A percentile compares a stretch with the other conserved stretches of the same genome.
Evolutionary conservation across 2,329 filamentous ascomycete species (phyloP).

Genomic region (Cytospora piceicola): DNA sequence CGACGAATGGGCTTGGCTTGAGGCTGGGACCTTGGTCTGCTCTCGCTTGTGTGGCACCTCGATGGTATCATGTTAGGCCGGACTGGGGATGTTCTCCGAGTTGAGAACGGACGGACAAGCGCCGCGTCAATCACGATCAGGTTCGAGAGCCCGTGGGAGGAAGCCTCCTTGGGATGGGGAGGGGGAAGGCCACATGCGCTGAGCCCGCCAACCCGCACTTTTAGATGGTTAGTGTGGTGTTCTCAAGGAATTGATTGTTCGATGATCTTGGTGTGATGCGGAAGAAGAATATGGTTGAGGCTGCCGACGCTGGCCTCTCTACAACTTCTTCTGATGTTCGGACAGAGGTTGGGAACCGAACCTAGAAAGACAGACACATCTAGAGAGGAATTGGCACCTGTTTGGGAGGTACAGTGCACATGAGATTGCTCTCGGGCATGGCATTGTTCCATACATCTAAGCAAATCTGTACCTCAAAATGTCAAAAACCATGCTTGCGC

Average conservation of each 20-base stretch:
- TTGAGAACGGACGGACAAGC: not conserved
- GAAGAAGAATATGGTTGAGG: not conserved
- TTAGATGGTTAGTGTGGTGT: not conserved
- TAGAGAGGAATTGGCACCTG: not conserved
- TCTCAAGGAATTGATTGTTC: not conserved
- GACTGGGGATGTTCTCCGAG: no score
- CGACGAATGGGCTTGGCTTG: not conserved
- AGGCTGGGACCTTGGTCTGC: not conserved
- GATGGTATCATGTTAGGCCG: not conserved
- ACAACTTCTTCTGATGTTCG: not conserved
- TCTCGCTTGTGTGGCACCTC: not conserved
- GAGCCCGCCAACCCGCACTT: no score
- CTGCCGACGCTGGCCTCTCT: not conserved
- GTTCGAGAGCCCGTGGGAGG: not conserved
- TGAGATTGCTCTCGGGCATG: not conserved
- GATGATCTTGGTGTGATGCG: not conserved
- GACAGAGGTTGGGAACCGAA: not conserved
- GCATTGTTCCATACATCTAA: constrained; percentile 13
- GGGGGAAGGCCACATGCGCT: not conserved
- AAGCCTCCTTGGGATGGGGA: not conserved
- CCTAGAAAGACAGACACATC: not conserved
- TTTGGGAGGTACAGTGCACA: not conserved
- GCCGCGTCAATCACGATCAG: not conserved
- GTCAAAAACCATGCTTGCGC: not conserved
- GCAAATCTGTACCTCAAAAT: not conserved